A percentile compares a stretch with the other conserved stretches of the same genome.
Evolutionary conservation across 1,139 yeast species (phyloP).

Genomic region (Scheffersomyces quercinus): DNA sequence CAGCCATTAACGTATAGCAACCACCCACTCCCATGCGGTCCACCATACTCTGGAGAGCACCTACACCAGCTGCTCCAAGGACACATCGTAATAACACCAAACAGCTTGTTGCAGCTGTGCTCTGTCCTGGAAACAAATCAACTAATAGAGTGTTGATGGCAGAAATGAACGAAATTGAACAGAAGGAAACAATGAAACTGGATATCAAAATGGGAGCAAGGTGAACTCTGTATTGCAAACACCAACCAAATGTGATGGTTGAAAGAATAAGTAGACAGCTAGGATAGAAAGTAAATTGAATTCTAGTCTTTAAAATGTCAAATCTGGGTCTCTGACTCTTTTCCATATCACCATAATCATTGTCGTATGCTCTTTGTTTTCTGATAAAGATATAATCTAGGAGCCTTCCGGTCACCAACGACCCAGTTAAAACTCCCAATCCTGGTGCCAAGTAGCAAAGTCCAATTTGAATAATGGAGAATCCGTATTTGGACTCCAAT

Average conservation of each 20-base stretch:
- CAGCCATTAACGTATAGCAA: conserved; percentile 22
- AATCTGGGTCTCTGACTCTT: conserved; percentile 30
- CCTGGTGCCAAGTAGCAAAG: conserved; percentile 63
- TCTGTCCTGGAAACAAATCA: conserved; percentile 30
- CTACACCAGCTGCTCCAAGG: conserved; percentile 23
- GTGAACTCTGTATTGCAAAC: conserved; percentile 47
- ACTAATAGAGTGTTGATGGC: conserved; percentile 29
- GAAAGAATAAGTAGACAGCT: conserved; percentile 36
- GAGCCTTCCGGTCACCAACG: conserved; percentile 47
- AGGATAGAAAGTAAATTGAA: conserved; percentile 25
- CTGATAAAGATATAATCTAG: conserved; percentile 46
- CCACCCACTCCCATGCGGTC: conserved; percentile 23
- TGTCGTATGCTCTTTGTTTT: conserved; percentile 29
- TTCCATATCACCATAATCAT: conserved; percentile 40
- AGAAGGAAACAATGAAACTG: conserved; percentile 53
- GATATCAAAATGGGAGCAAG: conserved; percentile 58
- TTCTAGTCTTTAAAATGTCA: conserved; percentile 26
- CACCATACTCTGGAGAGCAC: conserved; percentile 21
- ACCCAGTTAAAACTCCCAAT: conserved; percentile 53
- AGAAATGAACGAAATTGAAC: conserved; percentile 27
- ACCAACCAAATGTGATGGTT: conserved; percentile 68
- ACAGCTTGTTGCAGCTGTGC: conserved; percentile 32
- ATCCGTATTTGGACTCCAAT: conserved; percentile 48
- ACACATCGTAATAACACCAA: conserved; percentile 28
- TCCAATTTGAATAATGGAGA: conserved; percentile 58